Percentiles rank a stretch among this genome's conserved stretches.
These are phyloP conservation scores for Mycena floridula DNA, from an alignment of 768 basidiomycete species.

Conservation along the genomic window DNA sequence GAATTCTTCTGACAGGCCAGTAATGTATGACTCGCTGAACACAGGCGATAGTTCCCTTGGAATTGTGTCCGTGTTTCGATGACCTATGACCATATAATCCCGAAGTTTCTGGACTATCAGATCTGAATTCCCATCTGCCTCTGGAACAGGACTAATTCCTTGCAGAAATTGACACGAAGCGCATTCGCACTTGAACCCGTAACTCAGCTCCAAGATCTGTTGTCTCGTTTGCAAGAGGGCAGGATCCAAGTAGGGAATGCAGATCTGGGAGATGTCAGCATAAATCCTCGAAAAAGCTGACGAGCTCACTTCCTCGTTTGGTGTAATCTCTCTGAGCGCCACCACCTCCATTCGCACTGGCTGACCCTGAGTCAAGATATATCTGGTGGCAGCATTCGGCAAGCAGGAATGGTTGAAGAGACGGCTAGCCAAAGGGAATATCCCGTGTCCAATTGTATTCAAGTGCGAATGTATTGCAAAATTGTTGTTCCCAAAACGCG, in stretches of 20 bases:
- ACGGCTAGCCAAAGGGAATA: constrained; percentile 75
- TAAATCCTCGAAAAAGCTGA: constrained; percentile 1
- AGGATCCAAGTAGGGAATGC: constrained; percentile 73
- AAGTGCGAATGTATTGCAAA: constrained; percentile 74
- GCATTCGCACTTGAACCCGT: constrained; percentile 66
- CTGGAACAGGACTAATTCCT: constrained; percentile 28
- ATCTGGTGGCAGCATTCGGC: constrained; percentile 67
- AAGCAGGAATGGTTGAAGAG: constrained; percentile 79
- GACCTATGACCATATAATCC: constrained; percentile 17
- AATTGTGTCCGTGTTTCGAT: constrained; percentile 26
- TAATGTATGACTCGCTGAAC: constrained; percentile 55
- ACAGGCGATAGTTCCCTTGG: constrained; percentile 35
- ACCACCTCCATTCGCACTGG: constrained; percentile 57
- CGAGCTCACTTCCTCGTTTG: constrained; percentile 57
- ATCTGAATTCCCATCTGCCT: constrained; percentile 22
- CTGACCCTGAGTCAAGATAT: constrained; percentile 32
- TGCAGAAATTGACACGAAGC: constrained; percentile 45
- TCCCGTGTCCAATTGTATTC: constrained; percentile 61
- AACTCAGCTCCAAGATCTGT: constrained; percentile 51
- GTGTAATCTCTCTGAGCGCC: constrained; percentile 48
- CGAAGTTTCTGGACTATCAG: constrained; percentile 26
- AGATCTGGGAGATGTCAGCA: constrained; percentile 39
- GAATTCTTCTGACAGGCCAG: constrained; percentile 54
- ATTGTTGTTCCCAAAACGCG: constrained; percentile 77
- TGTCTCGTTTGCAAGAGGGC: constrained; percentile 59